Base-by-base conservation (phyloP, 148 eudicot species). In the Spergularia marina region DNA sequence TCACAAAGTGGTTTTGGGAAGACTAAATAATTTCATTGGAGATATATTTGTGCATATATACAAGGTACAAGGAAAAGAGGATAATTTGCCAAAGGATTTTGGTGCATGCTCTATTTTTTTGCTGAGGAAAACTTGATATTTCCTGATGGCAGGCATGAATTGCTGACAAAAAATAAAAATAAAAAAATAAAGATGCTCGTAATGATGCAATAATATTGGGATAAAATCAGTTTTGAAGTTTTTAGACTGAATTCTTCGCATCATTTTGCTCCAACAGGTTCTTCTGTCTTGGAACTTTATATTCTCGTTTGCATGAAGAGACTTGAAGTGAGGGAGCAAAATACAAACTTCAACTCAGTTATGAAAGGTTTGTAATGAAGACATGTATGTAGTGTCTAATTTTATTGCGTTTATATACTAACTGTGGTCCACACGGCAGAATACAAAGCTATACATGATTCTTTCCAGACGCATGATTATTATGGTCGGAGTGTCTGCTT, bases 231-330 rank as follows among this genome's bases (percentile, higher is more conserved):
- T 44, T 44, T 44, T 44, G 49, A 44, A 4, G 49, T 44, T 44
- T 4, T 6, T 9, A 44, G 66, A 60, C 73, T 79, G 39, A 59
- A 6, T 55, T 10, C 51, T 36, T 36, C 51, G 11, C 53, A 56
- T 76, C 36, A 53, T 44, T 77, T 74, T 66, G 64, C 75, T 73
- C 14, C 55, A 61, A 77, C 91, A 93, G 97, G 89, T 83, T 94
- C 96, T 82, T 94, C 97, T 58, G 73, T 89, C 74, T 76, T 94
- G 67, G 97, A 91, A 76, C 89, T 94, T 56, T 91, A 87, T 80
- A 80, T 91, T 53, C 80, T 94, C 75, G 93, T 94, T 61, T 94
- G 96, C 81, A 89, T 94, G 97, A 91, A 87, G 85, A 90, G 97
- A 83, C 73, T 94, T 65, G 98, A 94, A 86, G 81, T 84, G 51